Evolutionary conservation across 306 rosid genomes (phyloP).

Genomic region (Begonia loranthoides): DNA sequence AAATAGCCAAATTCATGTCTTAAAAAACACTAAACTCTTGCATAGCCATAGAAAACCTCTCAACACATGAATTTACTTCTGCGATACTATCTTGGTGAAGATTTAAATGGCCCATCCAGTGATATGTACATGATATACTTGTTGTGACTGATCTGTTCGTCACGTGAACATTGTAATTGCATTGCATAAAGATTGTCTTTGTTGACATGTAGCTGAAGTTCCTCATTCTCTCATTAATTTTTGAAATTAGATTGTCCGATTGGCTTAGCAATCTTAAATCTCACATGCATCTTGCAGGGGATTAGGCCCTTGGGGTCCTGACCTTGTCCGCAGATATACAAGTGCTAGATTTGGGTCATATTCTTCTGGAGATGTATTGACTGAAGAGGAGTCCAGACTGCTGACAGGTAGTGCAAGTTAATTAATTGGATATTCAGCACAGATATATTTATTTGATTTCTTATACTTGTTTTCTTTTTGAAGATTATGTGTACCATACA

Average conservation of each 20-base stretch:
- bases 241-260: neutral
- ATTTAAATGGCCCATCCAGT: no score
- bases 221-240: neutral
- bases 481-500: conserved; percentile 88
- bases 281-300: conserved; percentile 38
- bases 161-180: no score
- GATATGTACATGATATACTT: no score
- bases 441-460: conserved; percentile 7
- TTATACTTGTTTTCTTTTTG: conserved; percentile 17
- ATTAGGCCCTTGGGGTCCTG: conserved; percentile 96
- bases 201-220: no score
- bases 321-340: conserved; percentile 59
- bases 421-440: conserved; percentile 4
- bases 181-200: no score
- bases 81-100: no score
- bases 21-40: no score
- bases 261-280: conserved; percentile 1
- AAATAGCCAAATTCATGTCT: no score
- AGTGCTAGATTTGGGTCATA: conserved; percentile 53
- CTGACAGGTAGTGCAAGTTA: conserved; percentile 48
- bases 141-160: no score
- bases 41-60: no score
- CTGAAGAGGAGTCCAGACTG: conserved; percentile 56
- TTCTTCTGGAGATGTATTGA: conserved; percentile 48
- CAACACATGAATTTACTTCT: no score